These are phyloP conservation scores for Trapa incisa DNA, from an alignment of 345 rosid species.

Conservation along the genomic window DNA sequence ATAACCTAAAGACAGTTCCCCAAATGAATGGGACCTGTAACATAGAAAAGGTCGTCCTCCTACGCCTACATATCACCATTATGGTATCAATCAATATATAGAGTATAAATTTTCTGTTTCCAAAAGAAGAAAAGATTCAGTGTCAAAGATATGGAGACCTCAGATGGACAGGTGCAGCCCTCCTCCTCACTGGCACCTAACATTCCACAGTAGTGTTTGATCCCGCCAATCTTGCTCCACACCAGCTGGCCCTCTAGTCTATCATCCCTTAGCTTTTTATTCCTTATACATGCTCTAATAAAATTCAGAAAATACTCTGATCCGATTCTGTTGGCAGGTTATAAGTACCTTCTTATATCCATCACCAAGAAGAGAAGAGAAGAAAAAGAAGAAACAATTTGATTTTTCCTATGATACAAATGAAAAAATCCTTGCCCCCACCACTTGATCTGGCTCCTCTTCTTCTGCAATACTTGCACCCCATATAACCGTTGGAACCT, in stretches of 20 bases:
- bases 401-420: constrained; percentile 32
- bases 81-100: constrained; percentile 12
- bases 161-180: constrained; percentile 4
- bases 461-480: neutral
- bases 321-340: constrained; percentile 8
- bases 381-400: constrained; percentile 13
- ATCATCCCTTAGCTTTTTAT: constrained; percentile 12
- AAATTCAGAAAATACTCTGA: neutral
- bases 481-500: neutral
- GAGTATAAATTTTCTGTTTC: constrained; percentile 11
- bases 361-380: neutral
- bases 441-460: neutral
- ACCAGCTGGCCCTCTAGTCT: constrained; percentile 5
- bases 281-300: constrained; percentile 16
- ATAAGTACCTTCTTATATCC: constrained; percentile 18
- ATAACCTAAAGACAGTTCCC: constrained; percentile 25
- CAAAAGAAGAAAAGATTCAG: constrained; percentile 4
- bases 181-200: constrained; percentile 22
- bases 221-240: neutral
- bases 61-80: constrained; percentile 32
- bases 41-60: constrained; percentile 15
- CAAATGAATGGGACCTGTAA: constrained; percentile 35
- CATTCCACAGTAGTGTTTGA: neutral
- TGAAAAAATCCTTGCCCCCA: constrained; percentile 20
- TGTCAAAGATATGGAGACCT: constrained; percentile 5